Evolutionary conservation across 2,329 filamentous ascomycete genomes (phyloP), one percentile per base, ranked within the genome.

Genomic region (Periconia digitata): DNA sequence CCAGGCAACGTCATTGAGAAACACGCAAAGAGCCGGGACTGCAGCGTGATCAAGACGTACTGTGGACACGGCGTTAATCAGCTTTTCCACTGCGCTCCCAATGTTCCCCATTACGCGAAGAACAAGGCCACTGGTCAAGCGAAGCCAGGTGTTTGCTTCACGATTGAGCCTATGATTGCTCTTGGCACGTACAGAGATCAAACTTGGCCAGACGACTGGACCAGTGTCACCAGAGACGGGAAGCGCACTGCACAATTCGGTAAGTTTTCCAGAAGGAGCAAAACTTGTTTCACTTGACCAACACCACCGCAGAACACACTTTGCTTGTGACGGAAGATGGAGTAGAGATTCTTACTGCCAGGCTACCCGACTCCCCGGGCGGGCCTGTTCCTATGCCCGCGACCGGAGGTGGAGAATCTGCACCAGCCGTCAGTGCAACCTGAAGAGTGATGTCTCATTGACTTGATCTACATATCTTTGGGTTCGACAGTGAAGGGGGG

Each of bases 131-230:
- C 96, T 1, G 94, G 94, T 41, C 85, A 89, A 61, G 94, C 92
- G 51, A 96, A 96, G 76, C 86, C 90, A 0, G 94, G 94, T 45
- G 96, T 97, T 91, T 96, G 91, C 56, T 99, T 99, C 66, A 99
- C 94, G 0, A 99, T 99, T 53, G 94, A 99, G 76, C 94, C 94
- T 15, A 99, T 99, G 94, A 92, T 99, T 69, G 91, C 90, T 35
- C 73, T 96, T 46, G 94, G 94, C 49, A 92, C 89, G 52, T 89
- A 96, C 73, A 85, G 85, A 54, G 94, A 99, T 67, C 87, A 94
- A 70, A 97, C 91, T 0, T 99, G 94, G 94, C 94, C 94, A 0
- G 94, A 99, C 70, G 90, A 97, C 76, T 99, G 94, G 94, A 99
- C 94, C 1, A 96, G 91, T 72, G 89, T 90, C 5, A 99, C 94